Evolutionary conservation across 371 early-diverging fungal genomes (phyloP), one percentile per base, ranked within the genome.

Genomic region (Saksenaea oblongispora): DNA sequence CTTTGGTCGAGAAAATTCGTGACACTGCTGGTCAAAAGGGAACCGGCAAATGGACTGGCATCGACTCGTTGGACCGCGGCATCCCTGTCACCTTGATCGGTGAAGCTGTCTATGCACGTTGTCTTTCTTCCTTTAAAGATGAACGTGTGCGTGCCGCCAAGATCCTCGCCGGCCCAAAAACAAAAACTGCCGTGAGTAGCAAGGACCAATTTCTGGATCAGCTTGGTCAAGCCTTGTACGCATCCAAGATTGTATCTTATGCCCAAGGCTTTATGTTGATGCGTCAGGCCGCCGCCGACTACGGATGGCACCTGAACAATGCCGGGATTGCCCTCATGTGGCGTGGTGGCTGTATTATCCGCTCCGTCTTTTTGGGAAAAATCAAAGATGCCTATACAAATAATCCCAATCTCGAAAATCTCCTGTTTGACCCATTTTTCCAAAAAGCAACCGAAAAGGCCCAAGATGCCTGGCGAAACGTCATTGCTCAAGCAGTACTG

Each of bases 341-440:
- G 99, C 91, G 95, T 66, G 98, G 98, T 67, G 99, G 99, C 34
- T 99, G 99, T 87, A 99, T 99, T 71, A 97, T 99, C 76, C 90
- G 99, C 61, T 86, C 87, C 63, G 94, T 88, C 61, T 97, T 98
- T 89, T 85, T 97, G 70, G 95, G 95, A 54, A 94, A 96, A 75
- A 97, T 97, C 86, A 97, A 92, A 84, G 87, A 89, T 62, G 98
- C 98, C 35, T 96, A 91, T 86, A 87, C 78, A 71, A 86, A 73
- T 68, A 93, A 97, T 85, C 92, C 93, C 59, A 68, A 89, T 44
- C 88, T 97, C 27, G 90, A 91, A 71, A 93, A 90, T 84, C 82
- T 96, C 72, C 82, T 96, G 63, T 93, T 97, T 69, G 97, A 94
- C 72, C 89, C 90, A 72, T 99, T 96, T 90, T 98, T 96, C 88